Conservation (phyloP, 164 flowering plant species). For the Umbilicus rupestris region DNA sequence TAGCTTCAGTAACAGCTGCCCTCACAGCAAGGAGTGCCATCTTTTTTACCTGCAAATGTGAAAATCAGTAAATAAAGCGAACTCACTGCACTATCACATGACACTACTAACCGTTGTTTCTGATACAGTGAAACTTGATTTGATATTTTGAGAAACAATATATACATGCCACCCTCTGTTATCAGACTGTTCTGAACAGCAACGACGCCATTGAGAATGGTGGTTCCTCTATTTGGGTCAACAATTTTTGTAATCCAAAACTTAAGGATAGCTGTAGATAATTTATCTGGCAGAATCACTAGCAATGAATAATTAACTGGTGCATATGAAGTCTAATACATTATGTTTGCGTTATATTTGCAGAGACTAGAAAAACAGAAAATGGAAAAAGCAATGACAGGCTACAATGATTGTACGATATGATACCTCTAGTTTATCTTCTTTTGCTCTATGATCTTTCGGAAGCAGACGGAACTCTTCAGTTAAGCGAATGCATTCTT, state of each 20-base stretch:
- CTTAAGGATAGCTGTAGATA: background rate
- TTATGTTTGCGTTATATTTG: background rate
- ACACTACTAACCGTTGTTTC: background rate
- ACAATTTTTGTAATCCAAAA: background rate
- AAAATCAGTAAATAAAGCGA: background rate
- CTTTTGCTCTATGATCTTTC: constrained; percentile 36
- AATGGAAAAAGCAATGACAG: background rate
- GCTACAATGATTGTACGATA: background rate
- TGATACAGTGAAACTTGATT: background rate
- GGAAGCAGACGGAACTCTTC: constrained; percentile 41
- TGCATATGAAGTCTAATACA: background rate
- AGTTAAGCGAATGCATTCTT: constrained; percentile 36
- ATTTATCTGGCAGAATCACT: background rate
- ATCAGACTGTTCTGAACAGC: background rate
- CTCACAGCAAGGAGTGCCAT: constrained; percentile 35
- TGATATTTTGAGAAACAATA: background rate
- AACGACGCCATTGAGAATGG: background rate
- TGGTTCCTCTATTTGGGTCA: background rate
- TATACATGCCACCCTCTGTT: background rate
- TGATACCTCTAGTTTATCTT: constrained; percentile 40
- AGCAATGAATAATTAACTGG: background rate
- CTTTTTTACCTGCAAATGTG: constrained; percentile 31
- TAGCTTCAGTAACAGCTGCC: constrained; percentile 25
- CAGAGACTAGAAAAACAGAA: background rate
- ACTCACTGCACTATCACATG: background rate